These are phyloP conservation scores for Nidularia sp. DNA, from an alignment of 768 basidiomycete species.

Conservation along the genomic window DNA sequence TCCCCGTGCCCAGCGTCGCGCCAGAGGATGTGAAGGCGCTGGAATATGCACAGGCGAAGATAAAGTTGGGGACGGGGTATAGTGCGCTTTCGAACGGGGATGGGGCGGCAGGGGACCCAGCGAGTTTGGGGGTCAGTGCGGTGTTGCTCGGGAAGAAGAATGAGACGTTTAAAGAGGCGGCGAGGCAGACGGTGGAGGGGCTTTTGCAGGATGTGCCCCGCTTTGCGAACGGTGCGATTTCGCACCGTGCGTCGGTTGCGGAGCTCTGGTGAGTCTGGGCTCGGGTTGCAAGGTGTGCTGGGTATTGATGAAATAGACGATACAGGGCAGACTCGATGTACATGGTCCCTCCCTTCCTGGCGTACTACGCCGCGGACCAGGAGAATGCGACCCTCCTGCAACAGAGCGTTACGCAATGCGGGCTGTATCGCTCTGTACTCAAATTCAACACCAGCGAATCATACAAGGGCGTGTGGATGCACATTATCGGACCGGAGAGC, in stretches of 20 bases:
- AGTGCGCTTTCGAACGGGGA: constrained; percentile 31
- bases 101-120: constrained; percentile 54
- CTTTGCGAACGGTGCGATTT: constrained; percentile 44
- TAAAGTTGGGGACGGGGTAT: constrained; percentile 10
- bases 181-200: constrained; percentile 35
- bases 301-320: not conserved
- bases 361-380: constrained; percentile 44
- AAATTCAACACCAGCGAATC: not conserved
- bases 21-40: constrained; percentile 13
- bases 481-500: constrained; percentile 22
- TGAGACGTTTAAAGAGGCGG: constrained; percentile 30
- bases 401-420: constrained; percentile 42
- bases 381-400: constrained; percentile 28
- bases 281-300: not conserved
- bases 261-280: constrained; percentile 38
- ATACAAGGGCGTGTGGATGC: constrained; percentile 14
- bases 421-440: constrained; percentile 44
- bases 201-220: constrained; percentile 37
- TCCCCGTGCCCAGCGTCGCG: constrained; percentile 13
- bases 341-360: constrained; percentile 56
- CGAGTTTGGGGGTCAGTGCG: constrained; percentile 43
- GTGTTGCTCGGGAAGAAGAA: constrained; percentile 34
- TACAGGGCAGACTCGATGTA: constrained; percentile 51
- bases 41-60: constrained; percentile 13
- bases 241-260: constrained; percentile 44